Evolutionary conservation across 108 stramenopile species (phyloP).

Genomic region (Conticribra weissflogii): DNA sequence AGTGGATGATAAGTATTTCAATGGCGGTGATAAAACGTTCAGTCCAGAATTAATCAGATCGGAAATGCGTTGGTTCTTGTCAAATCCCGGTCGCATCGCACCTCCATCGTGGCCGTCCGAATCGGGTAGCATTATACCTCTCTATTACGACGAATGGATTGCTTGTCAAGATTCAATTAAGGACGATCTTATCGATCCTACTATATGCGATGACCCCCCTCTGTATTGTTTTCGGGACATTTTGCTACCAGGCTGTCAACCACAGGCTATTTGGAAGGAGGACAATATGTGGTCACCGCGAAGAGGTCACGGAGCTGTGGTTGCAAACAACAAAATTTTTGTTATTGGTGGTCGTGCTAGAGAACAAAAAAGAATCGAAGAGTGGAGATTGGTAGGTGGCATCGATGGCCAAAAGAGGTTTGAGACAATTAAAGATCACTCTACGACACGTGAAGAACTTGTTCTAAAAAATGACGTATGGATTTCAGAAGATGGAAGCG

Average conservation of each 20-base stretch:
- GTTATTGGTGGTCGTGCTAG: slow-evolving; percentile 81
- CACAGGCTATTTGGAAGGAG: slow-evolving; percentile 49
- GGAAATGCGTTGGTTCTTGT: slow-evolving; percentile 44
- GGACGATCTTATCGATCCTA: slow-evolving; percentile 34
- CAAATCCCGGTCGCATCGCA: slow-evolving; percentile 42
- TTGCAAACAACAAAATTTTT: slow-evolving; percentile 52
- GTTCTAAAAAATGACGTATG: slow-evolving; percentile 81
- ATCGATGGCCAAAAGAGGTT: slow-evolving; percentile 48
- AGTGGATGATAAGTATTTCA: slow-evolving; percentile 41
- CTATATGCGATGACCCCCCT: slow-evolving; percentile 37
- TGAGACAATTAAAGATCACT: slow-evolving; percentile 39
- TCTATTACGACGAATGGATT: slow-evolving; percentile 80
- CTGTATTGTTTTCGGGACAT: slow-evolving; percentile 34
- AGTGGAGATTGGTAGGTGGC: slow-evolving; percentile 60
- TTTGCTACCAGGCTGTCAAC: slow-evolving; percentile 31
- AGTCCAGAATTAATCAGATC: slow-evolving; percentile 42
- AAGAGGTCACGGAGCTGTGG: slow-evolving; percentile 59
- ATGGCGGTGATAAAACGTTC: slow-evolving; percentile 9
- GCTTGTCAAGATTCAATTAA: slow-evolving; percentile 61
- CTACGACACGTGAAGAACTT: slow-evolving; percentile 54
- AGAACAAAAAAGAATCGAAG: slow-evolving; percentile 55
- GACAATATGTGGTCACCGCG: slow-evolving; percentile 86
- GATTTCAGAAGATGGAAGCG: slow-evolving; percentile 59
- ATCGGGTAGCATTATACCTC: slow-evolving; percentile 5
- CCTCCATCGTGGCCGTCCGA: slow-evolving; percentile 46